phyloP scores from a whole-genome alignment of 2,329 filamentous ascomycete genomes.

The Penicillium carneum region DNA sequence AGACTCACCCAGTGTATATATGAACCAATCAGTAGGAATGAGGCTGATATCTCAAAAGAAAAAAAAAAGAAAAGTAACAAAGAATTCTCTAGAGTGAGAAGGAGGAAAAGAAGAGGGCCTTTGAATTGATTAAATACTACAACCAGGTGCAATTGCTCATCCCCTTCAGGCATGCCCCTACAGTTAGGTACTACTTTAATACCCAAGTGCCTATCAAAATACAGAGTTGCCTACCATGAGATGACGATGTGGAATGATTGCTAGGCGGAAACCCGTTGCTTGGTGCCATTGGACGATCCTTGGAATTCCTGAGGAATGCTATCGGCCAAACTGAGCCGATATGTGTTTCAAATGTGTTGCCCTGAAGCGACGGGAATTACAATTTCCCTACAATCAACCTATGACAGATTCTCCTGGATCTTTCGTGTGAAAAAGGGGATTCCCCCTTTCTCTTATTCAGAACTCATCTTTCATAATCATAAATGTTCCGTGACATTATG shows the following conservation, averaged over 20 bases:
- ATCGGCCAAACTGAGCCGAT: constrained; percentile 36
- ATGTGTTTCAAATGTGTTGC: constrained; percentile 36
- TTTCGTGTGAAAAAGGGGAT: constrained; percentile 7
- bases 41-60: constrained; percentile 24
- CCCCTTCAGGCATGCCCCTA: constrained; percentile 19
- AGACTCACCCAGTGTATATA: constrained; percentile 7
- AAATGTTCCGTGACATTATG: constrained; percentile 25
- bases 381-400: constrained; percentile 7
- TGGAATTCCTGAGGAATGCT: constrained; percentile 36
- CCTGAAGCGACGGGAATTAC: constrained; percentile 10
- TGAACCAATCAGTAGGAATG: constrained; percentile 17
- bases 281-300: constrained; percentile 35
- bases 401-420: constrained; percentile 12
- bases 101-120: constrained; percentile 2
- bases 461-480: neutral
- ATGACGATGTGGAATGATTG: constrained; percentile 38
- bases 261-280: constrained; percentile 23
- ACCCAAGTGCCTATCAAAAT: constrained; percentile 29
- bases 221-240: constrained; percentile 22
- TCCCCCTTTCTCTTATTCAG: neutral
- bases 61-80: constrained; percentile 12
- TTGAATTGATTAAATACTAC: constrained; percentile 22
- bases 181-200: constrained; percentile 22
- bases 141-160: constrained; percentile 13
- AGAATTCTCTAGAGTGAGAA: constrained; percentile 1